A percentile compares a stretch with the other conserved stretches of the same genome.
Evolutionary conservation across 1,139 yeast genomes (phyloP).

Genomic region (Zygoascus sp.): DNA sequence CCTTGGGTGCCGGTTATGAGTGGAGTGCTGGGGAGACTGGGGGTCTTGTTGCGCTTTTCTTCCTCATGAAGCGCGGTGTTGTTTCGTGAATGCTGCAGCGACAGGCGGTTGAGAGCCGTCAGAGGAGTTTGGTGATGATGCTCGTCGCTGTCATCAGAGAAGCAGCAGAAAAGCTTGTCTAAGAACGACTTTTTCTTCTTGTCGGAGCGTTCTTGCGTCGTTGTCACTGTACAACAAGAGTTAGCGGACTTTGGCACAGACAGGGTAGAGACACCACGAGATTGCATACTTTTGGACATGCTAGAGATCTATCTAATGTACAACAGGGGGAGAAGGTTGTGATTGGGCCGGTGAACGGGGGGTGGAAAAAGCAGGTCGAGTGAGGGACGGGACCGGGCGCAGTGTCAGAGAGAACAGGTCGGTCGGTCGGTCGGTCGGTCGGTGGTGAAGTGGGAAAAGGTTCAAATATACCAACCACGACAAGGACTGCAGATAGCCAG

Average conservation of each 20-base stretch:
- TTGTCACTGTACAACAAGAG: background rate
- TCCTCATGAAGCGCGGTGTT: background rate
- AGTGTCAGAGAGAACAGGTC: background rate
- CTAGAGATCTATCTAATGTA: constrained; percentile 4
- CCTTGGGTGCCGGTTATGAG: constrained; percentile 8
- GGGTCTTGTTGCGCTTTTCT: background rate
- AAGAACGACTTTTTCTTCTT: background rate
- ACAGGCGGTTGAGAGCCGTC: background rate
- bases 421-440: too few species aligned
- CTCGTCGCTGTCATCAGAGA: background rate
- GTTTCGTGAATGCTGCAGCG: background rate
- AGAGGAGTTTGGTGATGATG: background rate
- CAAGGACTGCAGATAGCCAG: too few species aligned
- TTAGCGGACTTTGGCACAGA: background rate
- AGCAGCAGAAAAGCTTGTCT: constrained; percentile 1
- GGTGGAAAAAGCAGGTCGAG: too few species aligned
- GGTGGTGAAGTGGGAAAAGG: too few species aligned
- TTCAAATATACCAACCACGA: too few species aligned
- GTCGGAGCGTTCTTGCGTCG: background rate
- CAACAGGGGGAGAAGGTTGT: too few species aligned
- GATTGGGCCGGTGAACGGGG: background rate
- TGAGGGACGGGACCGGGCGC: background rate
- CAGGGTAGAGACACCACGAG: background rate
- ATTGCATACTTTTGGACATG: background rate
- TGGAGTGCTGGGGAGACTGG: background rate